phyloP scores from a whole-genome alignment of 1,284 basidiomycete species.

The Malassezia globosa region DNA sequence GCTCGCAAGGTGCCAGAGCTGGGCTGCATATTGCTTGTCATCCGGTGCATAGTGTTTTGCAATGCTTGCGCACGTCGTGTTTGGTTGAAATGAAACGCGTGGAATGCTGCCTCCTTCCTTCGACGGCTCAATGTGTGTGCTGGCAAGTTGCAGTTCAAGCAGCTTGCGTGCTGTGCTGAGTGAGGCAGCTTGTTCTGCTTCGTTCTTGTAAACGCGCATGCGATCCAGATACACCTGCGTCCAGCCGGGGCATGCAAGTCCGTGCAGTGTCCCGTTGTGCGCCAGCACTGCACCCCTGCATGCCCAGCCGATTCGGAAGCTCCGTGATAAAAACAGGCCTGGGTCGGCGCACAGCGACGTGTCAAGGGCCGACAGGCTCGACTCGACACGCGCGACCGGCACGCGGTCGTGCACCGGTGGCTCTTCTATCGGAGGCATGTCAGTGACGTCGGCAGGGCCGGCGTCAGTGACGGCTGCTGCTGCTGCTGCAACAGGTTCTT shows the following conservation, averaged over 20 bases:
- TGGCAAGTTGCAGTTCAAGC: conserved; percentile 65
- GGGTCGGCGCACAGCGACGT: conserved; percentile 56
- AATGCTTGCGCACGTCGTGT: conserved; percentile 70
- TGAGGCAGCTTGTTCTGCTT: neutral
- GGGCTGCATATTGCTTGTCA: conserved; percentile 57
- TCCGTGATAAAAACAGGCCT: conserved; percentile 71
- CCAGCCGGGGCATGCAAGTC: neutral
- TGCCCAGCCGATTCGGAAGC: conserved; percentile 84
- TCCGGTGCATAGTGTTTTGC: conserved; percentile 60
- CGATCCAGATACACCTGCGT: conserved; percentile 1
- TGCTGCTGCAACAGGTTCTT: neutral
- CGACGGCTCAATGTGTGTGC: conserved; percentile 57
- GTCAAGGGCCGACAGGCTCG: neutral
- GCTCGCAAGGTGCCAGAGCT: conserved; percentile 73
- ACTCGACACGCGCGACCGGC: conserved; percentile 1
- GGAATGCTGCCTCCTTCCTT: conserved; percentile 53
- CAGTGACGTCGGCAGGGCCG: neutral
- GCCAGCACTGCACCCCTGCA: conserved; percentile 61
- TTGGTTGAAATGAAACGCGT: conserved; percentile 47
- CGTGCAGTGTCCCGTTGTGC: conserved; percentile 55
- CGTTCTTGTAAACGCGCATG: neutral
- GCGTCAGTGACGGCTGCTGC: too few relatives aligned
- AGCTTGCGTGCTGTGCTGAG: conserved; percentile 52
- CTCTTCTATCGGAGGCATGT: neutral
- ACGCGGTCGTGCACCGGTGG: too few relatives aligned